Conservation (phyloP, 164 flowering plant genomes). For the Umbilicus rupestris region DNA sequence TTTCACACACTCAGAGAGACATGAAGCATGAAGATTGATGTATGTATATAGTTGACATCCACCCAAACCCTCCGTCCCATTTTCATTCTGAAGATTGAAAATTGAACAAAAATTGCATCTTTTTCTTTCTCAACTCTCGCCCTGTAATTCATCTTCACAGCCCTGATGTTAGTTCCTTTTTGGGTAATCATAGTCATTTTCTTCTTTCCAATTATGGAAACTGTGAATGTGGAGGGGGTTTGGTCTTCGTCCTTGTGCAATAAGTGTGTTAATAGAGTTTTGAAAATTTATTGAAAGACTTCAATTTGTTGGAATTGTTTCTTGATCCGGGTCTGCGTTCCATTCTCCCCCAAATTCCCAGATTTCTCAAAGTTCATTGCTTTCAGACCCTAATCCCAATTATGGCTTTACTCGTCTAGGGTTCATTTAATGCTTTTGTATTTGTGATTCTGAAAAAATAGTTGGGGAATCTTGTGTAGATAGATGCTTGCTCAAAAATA, state of each 20-base stretch:
- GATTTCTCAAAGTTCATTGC: background rate
- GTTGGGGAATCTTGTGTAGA: background rate
- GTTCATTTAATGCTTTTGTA: background rate
- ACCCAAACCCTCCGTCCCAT: background rate
- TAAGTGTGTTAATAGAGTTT: too few species aligned
- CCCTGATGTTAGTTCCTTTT: background rate
- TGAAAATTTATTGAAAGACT: background rate
- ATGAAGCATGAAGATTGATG: background rate
- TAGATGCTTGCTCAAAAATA: background rate
- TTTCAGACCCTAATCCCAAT: slow-evolving; percentile 2
- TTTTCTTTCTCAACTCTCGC: background rate
- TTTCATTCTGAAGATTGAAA: background rate
- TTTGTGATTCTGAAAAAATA: too few species aligned
- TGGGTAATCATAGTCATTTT: background rate
- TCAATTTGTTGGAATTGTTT: background rate
- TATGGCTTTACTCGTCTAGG: background rate
- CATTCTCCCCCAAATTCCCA: background rate
- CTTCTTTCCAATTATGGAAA: slow-evolving; percentile 6
- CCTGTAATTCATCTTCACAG: background rate
- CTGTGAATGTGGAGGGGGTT: background rate
- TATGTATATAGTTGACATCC: too few species aligned
- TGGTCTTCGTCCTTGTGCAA: background rate
- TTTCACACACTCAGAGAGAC: background rate
- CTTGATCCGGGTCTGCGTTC: background rate
- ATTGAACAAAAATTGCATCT: background rate